A percentile compares a stretch with the other conserved stretches of the same genome.
Evolutionary conservation across 768 basidiomycete genomes (phyloP).

Genomic region (Boletus rubescentipes): DNA sequence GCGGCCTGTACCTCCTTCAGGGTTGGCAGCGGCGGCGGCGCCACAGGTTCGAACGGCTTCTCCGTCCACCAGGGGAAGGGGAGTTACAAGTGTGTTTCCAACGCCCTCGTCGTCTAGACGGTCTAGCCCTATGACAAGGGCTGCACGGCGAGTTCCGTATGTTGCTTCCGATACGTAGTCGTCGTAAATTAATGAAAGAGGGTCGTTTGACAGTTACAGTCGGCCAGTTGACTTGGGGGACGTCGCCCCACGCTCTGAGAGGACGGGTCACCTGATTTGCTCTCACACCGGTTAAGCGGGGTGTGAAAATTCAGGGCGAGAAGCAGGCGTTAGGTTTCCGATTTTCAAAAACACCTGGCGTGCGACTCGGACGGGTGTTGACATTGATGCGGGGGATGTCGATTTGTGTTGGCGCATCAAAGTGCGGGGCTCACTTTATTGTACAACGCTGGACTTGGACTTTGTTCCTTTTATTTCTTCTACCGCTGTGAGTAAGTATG

Average conservation of each 20-base stretch:
- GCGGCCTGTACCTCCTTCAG: constrained; percentile 3
- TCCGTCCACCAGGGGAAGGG: constrained; percentile 27
- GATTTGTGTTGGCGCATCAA: constrained; percentile 20
- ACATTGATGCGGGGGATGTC: constrained; percentile 18
- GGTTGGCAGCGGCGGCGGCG: not conserved
- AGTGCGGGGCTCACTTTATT: constrained; percentile 19
- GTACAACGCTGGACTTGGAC: constrained; percentile 2
- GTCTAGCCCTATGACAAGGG: constrained; percentile 34
- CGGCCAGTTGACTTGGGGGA: constrained; percentile 12
- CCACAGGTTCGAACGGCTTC: constrained; percentile 26
- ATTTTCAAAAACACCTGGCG: constrained; percentile 29
- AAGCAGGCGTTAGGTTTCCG: constrained; percentile 29
- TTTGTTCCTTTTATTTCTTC: not conserved
- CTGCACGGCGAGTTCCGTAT: constrained; percentile 27
- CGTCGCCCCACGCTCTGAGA: too few species aligned
- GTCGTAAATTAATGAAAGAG: constrained; percentile 28
- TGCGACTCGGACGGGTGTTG: not conserved
- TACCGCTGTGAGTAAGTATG: too few species aligned
- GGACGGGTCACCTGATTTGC: too few species aligned
- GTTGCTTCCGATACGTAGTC: constrained; percentile 16
- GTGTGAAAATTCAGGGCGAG: constrained; percentile 30
- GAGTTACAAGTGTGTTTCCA: constrained; percentile 23
- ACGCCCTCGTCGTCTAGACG: constrained; percentile 34
- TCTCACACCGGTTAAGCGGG: constrained; percentile 14
- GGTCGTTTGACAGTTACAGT: constrained; percentile 14